phyloP scores from a whole-genome alignment of 2,329 filamentous ascomycete species.

The Fusarium sterilihyphosum region DNA sequence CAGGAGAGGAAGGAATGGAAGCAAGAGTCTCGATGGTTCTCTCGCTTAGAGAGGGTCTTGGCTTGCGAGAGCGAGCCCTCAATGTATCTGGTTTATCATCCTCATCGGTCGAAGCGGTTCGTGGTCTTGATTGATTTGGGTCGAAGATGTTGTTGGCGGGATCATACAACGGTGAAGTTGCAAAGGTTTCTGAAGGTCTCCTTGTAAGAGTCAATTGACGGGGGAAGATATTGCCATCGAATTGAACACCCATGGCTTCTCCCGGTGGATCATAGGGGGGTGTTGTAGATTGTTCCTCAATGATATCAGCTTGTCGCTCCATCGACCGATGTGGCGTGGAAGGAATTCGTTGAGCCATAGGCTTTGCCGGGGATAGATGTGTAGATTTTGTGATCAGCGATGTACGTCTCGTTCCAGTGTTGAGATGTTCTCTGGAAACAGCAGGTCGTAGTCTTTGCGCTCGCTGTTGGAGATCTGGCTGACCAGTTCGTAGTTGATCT shows the following conservation, averaged over 20 bases:
- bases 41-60: conserved; percentile 75
- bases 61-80: conserved; percentile 40
- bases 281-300: conserved; percentile 41
- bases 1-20: conserved; percentile 80
- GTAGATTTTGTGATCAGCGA: conserved; percentile 32
- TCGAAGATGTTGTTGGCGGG: conserved; percentile 31
- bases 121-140: conserved; percentile 19
- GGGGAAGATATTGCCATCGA: conserved; percentile 39
- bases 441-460: conserved; percentile 53
- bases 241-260: conserved; percentile 32
- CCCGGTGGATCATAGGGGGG: conserved; percentile 38
- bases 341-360: conserved; percentile 23
- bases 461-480: conserved; percentile 44
- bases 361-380: conserved; percentile 28
- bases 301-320: conserved; percentile 31
- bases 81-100: conserved; percentile 31
- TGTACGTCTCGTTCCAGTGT: conserved; percentile 36
- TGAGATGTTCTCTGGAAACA: conserved; percentile 53
- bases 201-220: conserved; percentile 46
- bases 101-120: conserved; percentile 36
- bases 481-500: conserved; percentile 48
- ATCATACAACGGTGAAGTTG: conserved; percentile 39
- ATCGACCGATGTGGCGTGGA: conserved; percentile 33
- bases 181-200: conserved; percentile 44
- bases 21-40: conserved; percentile 87